These are phyloP conservation scores for Cladosporium cucumerinum DNA, from an alignment of 2,329 filamentous ascomycete species.

Conservation along the genomic window DNA sequence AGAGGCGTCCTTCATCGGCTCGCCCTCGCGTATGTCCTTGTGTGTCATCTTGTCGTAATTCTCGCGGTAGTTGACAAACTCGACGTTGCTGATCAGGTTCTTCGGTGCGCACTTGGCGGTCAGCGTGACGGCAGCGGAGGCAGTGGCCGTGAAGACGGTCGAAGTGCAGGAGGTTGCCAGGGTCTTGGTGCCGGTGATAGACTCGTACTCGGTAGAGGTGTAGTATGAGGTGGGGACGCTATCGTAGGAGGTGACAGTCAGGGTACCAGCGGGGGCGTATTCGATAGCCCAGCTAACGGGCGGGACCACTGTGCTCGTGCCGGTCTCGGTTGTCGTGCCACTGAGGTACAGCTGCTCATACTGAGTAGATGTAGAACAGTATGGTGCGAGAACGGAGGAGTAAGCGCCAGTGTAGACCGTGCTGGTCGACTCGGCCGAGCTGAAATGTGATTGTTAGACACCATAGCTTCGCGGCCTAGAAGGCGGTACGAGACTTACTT, in stretches of 20 bases:
- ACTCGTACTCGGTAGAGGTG: background rate
- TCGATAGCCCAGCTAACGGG: background rate
- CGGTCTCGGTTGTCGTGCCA: background rate
- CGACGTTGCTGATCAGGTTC: slow-evolving; percentile 1
- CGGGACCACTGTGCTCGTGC: background rate
- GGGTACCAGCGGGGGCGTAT: background rate
- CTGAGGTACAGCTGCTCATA: background rate
- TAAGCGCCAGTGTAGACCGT: slow-evolving; percentile 6
- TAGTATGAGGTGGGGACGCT: background rate
- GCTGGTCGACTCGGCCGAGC: background rate
- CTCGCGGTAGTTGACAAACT: background rate
- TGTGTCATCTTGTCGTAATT: background rate
- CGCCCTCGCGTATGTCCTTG: background rate
- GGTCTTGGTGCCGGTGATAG: background rate
- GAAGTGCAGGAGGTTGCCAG: background rate
- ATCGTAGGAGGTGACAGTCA: background rate
- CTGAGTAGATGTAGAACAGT: background rate
- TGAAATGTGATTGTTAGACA: background rate
- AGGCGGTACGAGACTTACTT: background rate
- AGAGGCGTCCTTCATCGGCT: background rate
- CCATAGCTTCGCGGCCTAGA: background rate
- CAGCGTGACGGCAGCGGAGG: background rate
- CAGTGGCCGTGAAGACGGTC: slow-evolving; percentile 3
- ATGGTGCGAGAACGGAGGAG: background rate
- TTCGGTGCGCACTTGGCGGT: slow-evolving; percentile 2